Evolutionary conservation across 108 stramenopile species (phyloP).

Genomic region (Pelagomonas calceolata): DNA sequence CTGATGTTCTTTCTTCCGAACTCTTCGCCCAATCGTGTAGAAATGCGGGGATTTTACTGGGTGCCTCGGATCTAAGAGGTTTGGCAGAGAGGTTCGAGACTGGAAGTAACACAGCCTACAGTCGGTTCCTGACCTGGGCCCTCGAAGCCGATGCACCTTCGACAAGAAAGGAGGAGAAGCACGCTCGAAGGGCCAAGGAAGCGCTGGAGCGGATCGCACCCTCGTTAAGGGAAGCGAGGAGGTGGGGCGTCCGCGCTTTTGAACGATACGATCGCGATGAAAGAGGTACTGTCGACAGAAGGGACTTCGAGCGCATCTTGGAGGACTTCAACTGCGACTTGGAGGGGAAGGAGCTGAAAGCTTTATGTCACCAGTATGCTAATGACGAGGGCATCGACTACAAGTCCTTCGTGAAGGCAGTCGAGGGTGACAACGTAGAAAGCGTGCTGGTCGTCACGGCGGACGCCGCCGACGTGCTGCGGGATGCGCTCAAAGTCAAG

Average conservation of each 20-base stretch:
- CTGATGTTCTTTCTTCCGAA: not conserved
- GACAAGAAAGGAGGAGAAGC: too few relatives aligned
- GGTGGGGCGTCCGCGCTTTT: conserved; percentile 3
- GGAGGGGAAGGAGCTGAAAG: not conserved
- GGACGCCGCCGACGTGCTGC: not conserved
- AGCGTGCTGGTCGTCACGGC: not conserved
- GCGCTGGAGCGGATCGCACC: not conserved
- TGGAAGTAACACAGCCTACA: not conserved
- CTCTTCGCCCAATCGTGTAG: conserved; percentile 7
- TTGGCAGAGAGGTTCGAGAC: conserved; percentile 2
- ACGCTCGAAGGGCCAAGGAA: too few relatives aligned
- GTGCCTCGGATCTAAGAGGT: conserved; percentile 9
- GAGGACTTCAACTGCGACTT: not conserved
- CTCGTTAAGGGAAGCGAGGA: not conserved
- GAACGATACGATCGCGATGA: conserved; percentile 5
- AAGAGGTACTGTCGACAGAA: not conserved
- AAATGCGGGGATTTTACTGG: conserved; percentile 12
- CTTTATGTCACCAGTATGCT: not conserved
- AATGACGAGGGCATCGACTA: not conserved
- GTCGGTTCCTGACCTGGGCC: conserved; percentile 10
- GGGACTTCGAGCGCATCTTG: not conserved
- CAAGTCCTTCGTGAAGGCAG: not conserved
- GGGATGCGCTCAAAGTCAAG: not conserved
- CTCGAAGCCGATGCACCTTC: not conserved
- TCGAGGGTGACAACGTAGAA: not conserved